Conservation (phyloP, 352 stramenopile genomes). For the Thalassiosira hispida region DNA sequence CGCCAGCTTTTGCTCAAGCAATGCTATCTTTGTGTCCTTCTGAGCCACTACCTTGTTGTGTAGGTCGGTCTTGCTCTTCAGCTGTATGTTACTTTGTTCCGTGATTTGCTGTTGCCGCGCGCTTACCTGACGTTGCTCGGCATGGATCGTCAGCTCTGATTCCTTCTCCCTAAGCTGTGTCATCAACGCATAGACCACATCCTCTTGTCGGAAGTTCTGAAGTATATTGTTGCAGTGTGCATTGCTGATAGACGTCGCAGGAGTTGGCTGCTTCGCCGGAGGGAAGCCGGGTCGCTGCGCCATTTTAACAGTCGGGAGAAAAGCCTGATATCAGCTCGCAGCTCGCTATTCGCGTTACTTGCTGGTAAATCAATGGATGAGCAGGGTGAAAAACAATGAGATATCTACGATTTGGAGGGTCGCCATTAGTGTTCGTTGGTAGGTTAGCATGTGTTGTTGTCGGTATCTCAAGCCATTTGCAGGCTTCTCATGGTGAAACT, state of each 20-base stretch:
- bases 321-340: too few relatives aligned
- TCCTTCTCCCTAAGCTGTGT: conserved; percentile 52
- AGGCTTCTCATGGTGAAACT: too few relatives aligned
- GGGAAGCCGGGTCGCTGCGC: conserved; percentile 1
- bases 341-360: too few relatives aligned
- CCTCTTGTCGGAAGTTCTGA: conserved; percentile 28
- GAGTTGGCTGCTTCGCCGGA: neutral
- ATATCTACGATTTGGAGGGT: too few relatives aligned
- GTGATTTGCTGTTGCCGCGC: conserved; percentile 27
- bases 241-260: neutral
- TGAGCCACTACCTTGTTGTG: conserved; percentile 22
- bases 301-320: too few relatives aligned
- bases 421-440: too few relatives aligned
- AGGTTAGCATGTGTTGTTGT: too few relatives aligned
- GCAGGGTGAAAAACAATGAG: too few relatives aligned
- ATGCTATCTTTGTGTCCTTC: conserved; percentile 40
- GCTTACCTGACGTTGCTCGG: conserved; percentile 15
- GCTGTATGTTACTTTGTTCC: conserved; percentile 30
- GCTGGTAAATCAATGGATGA: too few relatives aligned
- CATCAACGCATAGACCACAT: conserved; percentile 51
- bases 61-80: conserved; percentile 21
- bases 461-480: too few relatives aligned
- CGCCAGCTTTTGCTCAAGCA: conserved; percentile 29
- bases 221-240: conserved; percentile 21
- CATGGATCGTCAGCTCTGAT: conserved; percentile 29